These are phyloP conservation scores for Metschnikowia baotianmanensis DNA, from an alignment of 805 yeast species.

Conservation along the genomic window DNA sequence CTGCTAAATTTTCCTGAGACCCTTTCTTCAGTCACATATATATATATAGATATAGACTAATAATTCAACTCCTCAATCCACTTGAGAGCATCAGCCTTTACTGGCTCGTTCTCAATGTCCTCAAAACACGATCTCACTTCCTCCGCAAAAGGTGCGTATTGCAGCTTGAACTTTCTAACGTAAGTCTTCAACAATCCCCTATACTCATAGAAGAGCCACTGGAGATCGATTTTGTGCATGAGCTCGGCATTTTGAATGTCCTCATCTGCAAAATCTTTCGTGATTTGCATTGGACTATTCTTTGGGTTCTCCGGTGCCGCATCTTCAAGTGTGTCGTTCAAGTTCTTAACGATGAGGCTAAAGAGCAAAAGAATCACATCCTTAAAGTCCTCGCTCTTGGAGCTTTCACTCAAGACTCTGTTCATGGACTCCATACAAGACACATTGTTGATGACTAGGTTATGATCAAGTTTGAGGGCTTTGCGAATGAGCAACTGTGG, in stretches of 20 bases:
- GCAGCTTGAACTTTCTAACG: conserved; percentile 28
- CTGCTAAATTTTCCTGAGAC: too few relatives aligned
- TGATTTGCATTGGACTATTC: conserved; percentile 24
- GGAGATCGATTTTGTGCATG: conserved; percentile 29
- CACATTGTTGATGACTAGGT: conserved; percentile 39
- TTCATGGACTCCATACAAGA: conserved; percentile 44
- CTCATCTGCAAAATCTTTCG: conserved; percentile 27
- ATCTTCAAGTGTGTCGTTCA: conserved; percentile 25
- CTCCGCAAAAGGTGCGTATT: conserved; percentile 14
- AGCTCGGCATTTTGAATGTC: conserved; percentile 24
- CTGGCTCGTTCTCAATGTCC: conserved; percentile 17
- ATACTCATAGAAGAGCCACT: conserved; percentile 44
- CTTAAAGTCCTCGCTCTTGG: conserved; percentile 20
- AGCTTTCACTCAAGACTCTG: conserved; percentile 28
- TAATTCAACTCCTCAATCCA: conserved; percentile 20
- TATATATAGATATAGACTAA: not conserved
- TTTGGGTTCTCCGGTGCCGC: conserved; percentile 21
- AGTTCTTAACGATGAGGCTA: conserved; percentile 27
- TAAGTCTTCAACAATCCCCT: conserved; percentile 40
- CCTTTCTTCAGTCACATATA: not conserved
- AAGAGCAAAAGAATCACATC: conserved; percentile 23
- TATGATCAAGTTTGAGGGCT: conserved; percentile 26
- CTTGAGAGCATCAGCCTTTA: conserved; percentile 14
- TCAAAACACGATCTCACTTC: conserved; percentile 13
- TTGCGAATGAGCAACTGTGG: conserved; percentile 28